phyloP scores from a whole-genome alignment of 331 rosid genomes.

The Quercus phellos region DNA sequence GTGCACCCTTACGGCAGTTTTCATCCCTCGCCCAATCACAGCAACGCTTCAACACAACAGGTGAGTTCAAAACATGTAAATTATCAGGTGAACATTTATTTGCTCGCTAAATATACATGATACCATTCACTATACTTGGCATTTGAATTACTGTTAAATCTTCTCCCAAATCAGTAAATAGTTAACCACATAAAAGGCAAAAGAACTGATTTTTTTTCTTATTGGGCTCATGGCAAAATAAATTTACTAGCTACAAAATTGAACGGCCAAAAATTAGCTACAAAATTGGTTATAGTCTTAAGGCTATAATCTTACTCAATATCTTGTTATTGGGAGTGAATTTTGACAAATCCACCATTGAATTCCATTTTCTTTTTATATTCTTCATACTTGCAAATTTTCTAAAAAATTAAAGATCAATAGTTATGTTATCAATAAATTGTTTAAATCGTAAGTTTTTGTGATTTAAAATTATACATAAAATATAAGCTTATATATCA shows the following conservation, averaged over 20 bases:
- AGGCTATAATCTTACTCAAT: too few relatives aligned
- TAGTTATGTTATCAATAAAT: too few relatives aligned
- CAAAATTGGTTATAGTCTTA: too few relatives aligned
- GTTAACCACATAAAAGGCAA: background rate
- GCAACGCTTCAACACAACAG: constrained; percentile 29
- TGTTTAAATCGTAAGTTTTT: too few relatives aligned
- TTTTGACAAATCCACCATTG: too few relatives aligned
- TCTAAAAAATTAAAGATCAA: too few relatives aligned
- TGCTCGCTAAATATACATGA: background rate
- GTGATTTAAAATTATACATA: too few relatives aligned
- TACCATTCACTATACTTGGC: background rate
- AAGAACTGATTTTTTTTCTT: background rate
- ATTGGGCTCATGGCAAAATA: background rate
- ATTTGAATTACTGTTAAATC: background rate
- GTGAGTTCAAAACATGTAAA: constrained; percentile 20
- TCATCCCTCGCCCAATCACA: constrained; percentile 23
- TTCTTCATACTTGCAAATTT: too few relatives aligned
- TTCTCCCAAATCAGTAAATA: background rate
- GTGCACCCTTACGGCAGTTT: background rate
- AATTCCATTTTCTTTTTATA: too few relatives aligned
- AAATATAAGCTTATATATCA: too few relatives aligned
- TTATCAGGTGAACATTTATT: background rate
- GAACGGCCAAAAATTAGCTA: too few relatives aligned
- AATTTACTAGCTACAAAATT: background rate
- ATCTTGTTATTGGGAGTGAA: too few relatives aligned